These are phyloP conservation scores for Imleria badia DNA, from an alignment of 768 basidiomycete species.

Conservation along the genomic window DNA sequence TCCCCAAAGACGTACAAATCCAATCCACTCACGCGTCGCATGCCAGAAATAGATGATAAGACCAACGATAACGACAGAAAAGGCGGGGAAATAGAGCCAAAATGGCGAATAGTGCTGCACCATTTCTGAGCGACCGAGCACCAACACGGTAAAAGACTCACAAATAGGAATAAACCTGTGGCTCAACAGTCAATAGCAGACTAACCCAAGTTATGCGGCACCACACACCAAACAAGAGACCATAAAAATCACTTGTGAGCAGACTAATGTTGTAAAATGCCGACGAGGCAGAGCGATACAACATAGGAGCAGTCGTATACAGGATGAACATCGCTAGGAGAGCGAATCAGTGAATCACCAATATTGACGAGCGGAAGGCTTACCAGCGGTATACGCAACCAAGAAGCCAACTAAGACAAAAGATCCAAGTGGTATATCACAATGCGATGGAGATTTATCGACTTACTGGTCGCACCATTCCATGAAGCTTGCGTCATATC, in stretches of 20 bases:
- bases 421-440: background rate
- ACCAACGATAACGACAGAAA: slow-evolving; percentile 65
- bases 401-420: slow-evolving; percentile 47
- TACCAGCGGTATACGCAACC: slow-evolving; percentile 48
- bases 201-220: background rate
- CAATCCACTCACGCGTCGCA: slow-evolving; percentile 63
- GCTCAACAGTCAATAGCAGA: slow-evolving; percentile 2
- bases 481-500: slow-evolving; percentile 66
- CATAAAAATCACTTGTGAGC: slow-evolving; percentile 87
- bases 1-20: background rate
- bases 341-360: background rate
- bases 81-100: slow-evolving; percentile 89
- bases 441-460: slow-evolving; percentile 32
- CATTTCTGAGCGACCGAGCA: slow-evolving; percentile 1
- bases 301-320: slow-evolving; percentile 81
- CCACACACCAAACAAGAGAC: slow-evolving; percentile 64
- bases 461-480: slow-evolving; percentile 68
- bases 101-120: slow-evolving; percentile 74
- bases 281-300: slow-evolving; percentile 85
- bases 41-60: slow-evolving; percentile 87
- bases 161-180: slow-evolving; percentile 52
- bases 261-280: slow-evolving; percentile 83
- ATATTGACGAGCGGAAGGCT: background rate
- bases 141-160: slow-evolving; percentile 26
- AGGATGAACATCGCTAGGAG: slow-evolving; percentile 72